Evolutionary conservation across 352 stramenopile species (phyloP).

Genomic region (Pythium aquatile): DNA sequence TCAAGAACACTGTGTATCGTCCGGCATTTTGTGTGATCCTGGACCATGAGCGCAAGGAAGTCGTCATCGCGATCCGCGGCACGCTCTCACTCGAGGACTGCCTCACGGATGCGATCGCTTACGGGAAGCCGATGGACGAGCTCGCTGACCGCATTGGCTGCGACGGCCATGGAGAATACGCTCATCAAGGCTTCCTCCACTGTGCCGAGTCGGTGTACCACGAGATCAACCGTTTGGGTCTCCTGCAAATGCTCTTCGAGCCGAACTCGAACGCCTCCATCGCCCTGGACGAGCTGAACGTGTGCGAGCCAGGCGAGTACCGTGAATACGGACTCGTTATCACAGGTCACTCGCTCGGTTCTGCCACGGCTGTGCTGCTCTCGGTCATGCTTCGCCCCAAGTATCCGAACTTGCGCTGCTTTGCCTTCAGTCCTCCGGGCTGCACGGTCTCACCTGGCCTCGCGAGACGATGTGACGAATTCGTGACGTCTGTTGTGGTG

Average conservation of each 20-base stretch:
- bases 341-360: slow-evolving; percentile 83
- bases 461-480: slow-evolving; percentile 52
- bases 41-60: slow-evolving; percentile 66
- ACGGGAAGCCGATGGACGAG: slow-evolving; percentile 73
- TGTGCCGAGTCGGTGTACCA: slow-evolving; percentile 73
- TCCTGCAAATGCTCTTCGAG: slow-evolving; percentile 88
- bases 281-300: slow-evolving; percentile 53
- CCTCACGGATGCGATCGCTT: slow-evolving; percentile 83
- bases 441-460: slow-evolving; percentile 76
- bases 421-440: slow-evolving; percentile 77
- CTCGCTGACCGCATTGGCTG: slow-evolving; percentile 64
- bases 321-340: slow-evolving; percentile 69
- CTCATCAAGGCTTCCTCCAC: slow-evolving; percentile 82
- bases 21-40: slow-evolving; percentile 82
- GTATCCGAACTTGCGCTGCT: slow-evolving; percentile 77
- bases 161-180: slow-evolving; percentile 67
- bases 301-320: slow-evolving; percentile 59
- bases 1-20: slow-evolving; percentile 76
- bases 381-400: slow-evolving; percentile 76
- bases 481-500: slow-evolving; percentile 78
- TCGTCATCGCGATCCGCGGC: slow-evolving; percentile 80
- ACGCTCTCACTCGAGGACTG: slow-evolving; percentile 88
- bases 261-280: slow-evolving; percentile 45
- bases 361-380: slow-evolving; percentile 68
- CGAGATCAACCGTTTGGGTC: slow-evolving; percentile 63